Base-by-base conservation (phyloP, 768 basidiomycete genomes). In the Mycena galericulata region DNA sequence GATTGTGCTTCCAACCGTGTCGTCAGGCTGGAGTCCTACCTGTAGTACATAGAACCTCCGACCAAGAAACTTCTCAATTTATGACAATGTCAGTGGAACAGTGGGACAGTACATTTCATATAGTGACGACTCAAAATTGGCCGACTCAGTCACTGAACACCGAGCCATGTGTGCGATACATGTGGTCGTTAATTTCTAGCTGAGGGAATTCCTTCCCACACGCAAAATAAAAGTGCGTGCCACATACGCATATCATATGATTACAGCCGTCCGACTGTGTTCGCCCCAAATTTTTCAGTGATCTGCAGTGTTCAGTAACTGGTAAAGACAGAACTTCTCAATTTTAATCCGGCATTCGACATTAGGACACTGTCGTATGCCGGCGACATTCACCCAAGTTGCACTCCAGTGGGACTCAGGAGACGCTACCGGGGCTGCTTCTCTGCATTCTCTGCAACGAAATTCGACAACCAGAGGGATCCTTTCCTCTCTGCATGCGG, bases 181-280 rank as follows among this genome's bases (percentile, higher is more conserved):
- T 69, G 47, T 77, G 76, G 6, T 6, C 24, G 43, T 75, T 73
- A 20, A 75, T 75, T 3, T n/a, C 41, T 2, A 50, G 32, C 4
- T 1, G 14, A 2, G 30, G 12, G 29, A 58, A 66, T 8, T 40
- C 67, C 14, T 61, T 24, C 24, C 75, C 74, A 59, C 74, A 75
- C 11, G 70, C 68, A 57, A 62, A 73, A 60, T 75, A 77, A 30
- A 76, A 70, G 58, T 77, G 75, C 12, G 70, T 65, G 2, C 74
- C 72, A 66, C 75, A 76, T 5, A 63, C 43, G 54, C 75, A 74
- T 6, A 53, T 65, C 26, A 77, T 73, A 56, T 77, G 74, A 60
- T 77, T 75, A 64, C 76, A 77, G 1, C 76, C 76, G 17, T 45
- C 62, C 15, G 49, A 60, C 74, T 76, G 50, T 22, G 41, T 15